Evolutionary conservation across 108 stramenopile genomes (phyloP), one percentile per base, ranked within the genome.

Genomic region (Skeletonema tropicum): DNA sequence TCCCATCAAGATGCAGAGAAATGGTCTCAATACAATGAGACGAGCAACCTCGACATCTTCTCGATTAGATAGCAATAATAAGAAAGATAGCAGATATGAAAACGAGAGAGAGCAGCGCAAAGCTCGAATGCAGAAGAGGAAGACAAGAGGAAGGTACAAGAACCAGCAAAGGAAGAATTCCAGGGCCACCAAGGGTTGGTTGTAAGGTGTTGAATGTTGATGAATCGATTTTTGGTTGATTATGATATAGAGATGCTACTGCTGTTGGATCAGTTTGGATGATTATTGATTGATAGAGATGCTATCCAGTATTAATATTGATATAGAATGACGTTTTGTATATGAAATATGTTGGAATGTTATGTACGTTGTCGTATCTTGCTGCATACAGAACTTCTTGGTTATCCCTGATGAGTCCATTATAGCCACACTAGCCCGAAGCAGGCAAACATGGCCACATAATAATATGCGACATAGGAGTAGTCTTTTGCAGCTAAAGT

Each of bases 91-190:
- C 25, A 33, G 45, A 21, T 32, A 31, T 46, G 66, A 67, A 14
- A 46, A 67, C 10, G 69, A 75, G 49, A 71, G 80, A 62, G 80
- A 75, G 12, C 57, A 61, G 62, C 68, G 74, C n/a, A 39, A 62
- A 21, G 73, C 57, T 26, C 68, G 80, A 38, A 66, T 82, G 70
- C 69, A 69, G 33, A 82, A 75, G 70, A 70, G 80, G 17, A 82
- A 75, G 80, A 67, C 64, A 0, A 66, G 69, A 46, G 80, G 80
- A 30, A 65, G 74, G 36, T 82, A 82, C 59, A 82, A 82, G 65
- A 82, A 82, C 70, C 80, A 82, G 58, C 80, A 82, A 57, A 71
- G 74, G 70, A 82, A 82, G 66, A 82, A 82, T 57, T 82, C 80
- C 11, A 19, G 61, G 6, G 61, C 61, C 25, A 62, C 61, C 25